phyloP scores from a whole-genome alignment of 805 yeast genomes.

The Kregervanrija fluxuum region DNA sequence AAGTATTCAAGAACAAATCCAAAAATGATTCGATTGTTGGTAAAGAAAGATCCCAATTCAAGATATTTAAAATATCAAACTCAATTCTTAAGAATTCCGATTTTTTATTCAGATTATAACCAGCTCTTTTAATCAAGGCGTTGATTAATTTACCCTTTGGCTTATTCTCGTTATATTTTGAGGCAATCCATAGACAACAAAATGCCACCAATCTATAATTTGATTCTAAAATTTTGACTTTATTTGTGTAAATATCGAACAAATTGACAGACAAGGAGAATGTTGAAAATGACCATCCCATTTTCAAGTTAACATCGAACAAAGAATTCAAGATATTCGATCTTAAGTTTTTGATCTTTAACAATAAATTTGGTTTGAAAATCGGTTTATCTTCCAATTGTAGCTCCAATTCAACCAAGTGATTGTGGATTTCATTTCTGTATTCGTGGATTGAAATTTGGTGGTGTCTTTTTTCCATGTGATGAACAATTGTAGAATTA shows the following conservation, averaged over 20 bases:
- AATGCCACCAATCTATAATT: constrained; percentile 34
- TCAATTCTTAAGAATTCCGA: constrained; percentile 55
- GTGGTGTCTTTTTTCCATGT: constrained; percentile 24
- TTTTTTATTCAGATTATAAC: constrained; percentile 19
- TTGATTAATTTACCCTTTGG: constrained; percentile 38
- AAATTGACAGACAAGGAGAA: constrained; percentile 32
- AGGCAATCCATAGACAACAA: constrained; percentile 40
- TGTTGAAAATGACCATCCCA: constrained; percentile 27
- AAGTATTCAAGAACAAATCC: constrained; percentile 40
- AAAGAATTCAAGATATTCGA: constrained; percentile 25
- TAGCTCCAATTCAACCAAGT: constrained; percentile 20
- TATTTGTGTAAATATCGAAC: constrained; percentile 33
- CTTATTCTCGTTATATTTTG: constrained; percentile 42
- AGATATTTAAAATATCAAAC: constrained; percentile 51
- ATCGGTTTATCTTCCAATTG: constrained; percentile 25
- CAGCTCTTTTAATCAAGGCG: constrained; percentile 25
- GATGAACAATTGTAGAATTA: constrained; percentile 12
- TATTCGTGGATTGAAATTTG: constrained; percentile 22
- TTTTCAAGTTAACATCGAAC: constrained; percentile 23
- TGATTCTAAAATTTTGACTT: constrained; percentile 25
- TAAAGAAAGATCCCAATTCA: constrained; percentile 57
- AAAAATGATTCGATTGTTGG: constrained; percentile 60
- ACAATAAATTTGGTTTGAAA: constrained; percentile 12
- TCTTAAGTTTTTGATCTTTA: constrained; percentile 11
- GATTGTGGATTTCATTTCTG: constrained; percentile 21